Percentiles rank a stretch among this genome's conserved stretches.
Evolutionary conservation across 345 rosid species (phyloP).

Genomic region (Euphorbia lathyris): DNA sequence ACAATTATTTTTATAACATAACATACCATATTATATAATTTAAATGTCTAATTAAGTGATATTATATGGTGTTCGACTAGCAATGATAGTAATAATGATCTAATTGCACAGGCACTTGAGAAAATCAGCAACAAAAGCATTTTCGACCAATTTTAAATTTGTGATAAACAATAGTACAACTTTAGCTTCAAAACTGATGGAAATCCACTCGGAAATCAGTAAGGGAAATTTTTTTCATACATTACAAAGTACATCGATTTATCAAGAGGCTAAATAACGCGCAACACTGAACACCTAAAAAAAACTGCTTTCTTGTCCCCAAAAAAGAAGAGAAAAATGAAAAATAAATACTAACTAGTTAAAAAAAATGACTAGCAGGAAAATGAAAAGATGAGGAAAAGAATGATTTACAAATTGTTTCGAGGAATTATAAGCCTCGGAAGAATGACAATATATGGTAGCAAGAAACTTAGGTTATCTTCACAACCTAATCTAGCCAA

Average conservation of each 20-base stretch:
- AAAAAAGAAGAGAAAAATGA: background rate
- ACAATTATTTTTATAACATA: too few species aligned
- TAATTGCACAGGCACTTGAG: too few species aligned
- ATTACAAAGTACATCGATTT: background rate
- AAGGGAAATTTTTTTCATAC: background rate
- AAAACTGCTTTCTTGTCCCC: background rate
- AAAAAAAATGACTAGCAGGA: background rate
- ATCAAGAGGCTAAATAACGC: background rate
- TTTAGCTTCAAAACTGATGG: background rate
- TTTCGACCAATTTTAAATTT: too few species aligned
- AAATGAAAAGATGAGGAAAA: background rate
- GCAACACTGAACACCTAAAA: background rate
- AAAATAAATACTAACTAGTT: background rate
- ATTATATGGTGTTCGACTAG: too few species aligned
- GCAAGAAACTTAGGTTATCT: conserved; percentile 3
- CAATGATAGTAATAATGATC: too few species aligned
- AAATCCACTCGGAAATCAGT: background rate
- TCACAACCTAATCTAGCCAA: conserved; percentile 65
- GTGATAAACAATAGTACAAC: background rate
- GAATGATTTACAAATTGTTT: conserved; percentile 40
- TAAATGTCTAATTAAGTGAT: too few species aligned
- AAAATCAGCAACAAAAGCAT: too few species aligned
- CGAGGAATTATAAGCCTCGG: conserved; percentile 21
- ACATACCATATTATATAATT: too few species aligned
- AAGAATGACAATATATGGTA: conserved; percentile 11